Conservation (phyloP, 371 early-diverging fungal species). For the Mortierella sp. region DNA sequence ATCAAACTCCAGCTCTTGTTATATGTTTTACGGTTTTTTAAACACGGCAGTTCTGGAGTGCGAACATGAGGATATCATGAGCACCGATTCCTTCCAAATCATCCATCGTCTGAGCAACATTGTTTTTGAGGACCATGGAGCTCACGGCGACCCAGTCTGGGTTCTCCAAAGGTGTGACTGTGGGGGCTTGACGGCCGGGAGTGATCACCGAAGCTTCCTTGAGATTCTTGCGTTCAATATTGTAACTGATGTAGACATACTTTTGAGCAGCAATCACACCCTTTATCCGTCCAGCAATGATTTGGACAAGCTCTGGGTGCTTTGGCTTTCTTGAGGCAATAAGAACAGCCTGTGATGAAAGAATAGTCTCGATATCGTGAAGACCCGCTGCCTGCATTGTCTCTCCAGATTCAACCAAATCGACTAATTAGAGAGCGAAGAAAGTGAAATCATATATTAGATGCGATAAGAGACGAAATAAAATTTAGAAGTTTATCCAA, state of each 20-base stretch:
- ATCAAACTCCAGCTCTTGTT: too few relatives aligned
- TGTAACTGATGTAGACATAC: constrained; percentile 93
- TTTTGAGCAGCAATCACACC: constrained; percentile 92
- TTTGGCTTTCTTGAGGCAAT: constrained; percentile 75
- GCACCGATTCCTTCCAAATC: constrained; percentile 91
- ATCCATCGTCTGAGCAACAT: constrained; percentile 92
- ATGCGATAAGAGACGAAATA: constrained; percentile 9
- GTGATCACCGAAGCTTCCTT: constrained; percentile 79
- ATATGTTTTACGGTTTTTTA: constrained; percentile 33
- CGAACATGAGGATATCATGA: constrained; percentile 89
- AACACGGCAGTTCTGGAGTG: constrained; percentile 84
- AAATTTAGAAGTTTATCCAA: not conserved
- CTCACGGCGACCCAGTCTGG: constrained; percentile 92
- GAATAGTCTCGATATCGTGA: constrained; percentile 84
- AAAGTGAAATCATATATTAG: not conserved
- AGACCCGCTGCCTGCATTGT: constrained; percentile 98
- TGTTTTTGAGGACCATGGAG: constrained; percentile 86
- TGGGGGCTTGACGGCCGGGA: constrained; percentile 94
- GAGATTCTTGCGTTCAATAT: constrained; percentile 76
- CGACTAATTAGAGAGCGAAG: constrained; percentile 53
- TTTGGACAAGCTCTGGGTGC: constrained; percentile 77
- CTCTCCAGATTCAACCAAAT: constrained; percentile 93
- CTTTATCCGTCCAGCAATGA: constrained; percentile 84
- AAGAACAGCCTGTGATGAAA: constrained; percentile 90
- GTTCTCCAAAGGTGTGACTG: constrained; percentile 88